Conservation (phyloP, 305 asterid species). For the Withania somnifera region DNA sequence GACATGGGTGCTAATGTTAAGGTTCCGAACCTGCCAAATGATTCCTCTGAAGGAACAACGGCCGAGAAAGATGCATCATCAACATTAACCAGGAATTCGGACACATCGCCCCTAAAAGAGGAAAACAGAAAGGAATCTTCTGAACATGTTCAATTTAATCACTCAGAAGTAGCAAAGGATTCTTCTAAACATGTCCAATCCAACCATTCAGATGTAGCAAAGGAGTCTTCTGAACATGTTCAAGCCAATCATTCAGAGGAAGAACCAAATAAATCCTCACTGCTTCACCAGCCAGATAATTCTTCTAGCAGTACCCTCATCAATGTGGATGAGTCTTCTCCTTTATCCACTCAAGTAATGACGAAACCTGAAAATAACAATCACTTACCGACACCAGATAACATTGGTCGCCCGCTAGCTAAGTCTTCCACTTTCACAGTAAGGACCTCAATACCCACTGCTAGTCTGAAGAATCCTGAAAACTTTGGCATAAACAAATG, state of each 20-base stretch:
- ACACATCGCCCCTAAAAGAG: background rate
- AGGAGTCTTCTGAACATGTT: background rate
- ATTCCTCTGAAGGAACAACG: conserved; percentile 17
- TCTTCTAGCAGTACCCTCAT: background rate
- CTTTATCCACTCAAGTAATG: conserved; percentile 19
- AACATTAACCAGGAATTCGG: conserved; percentile 8
- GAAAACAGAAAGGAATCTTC: background rate
- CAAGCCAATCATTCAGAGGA: background rate
- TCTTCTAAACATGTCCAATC: conserved; percentile 1
- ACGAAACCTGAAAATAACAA: background rate
- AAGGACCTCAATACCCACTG: background rate
- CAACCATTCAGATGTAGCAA: background rate
- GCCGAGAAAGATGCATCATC: conserved; percentile 3
- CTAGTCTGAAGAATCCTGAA: conserved; percentile 13
- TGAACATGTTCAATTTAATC: background rate
- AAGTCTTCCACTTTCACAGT: conserved; percentile 1
- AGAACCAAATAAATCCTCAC: conserved; percentile 6
- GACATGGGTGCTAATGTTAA: background rate
- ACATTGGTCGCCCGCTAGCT: conserved; percentile 1
- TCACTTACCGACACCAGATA: background rate
- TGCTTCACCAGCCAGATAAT: conserved; percentile 28
- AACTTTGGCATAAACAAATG: conserved; percentile 33
- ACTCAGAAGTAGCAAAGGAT: background rate
- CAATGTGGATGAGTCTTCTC: conserved; percentile 13
- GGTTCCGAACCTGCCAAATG: background rate